These are phyloP conservation scores for Nigrograna mackinnonii DNA, from an alignment of 2,329 filamentous ascomycete species.

Conservation along the genomic window DNA sequence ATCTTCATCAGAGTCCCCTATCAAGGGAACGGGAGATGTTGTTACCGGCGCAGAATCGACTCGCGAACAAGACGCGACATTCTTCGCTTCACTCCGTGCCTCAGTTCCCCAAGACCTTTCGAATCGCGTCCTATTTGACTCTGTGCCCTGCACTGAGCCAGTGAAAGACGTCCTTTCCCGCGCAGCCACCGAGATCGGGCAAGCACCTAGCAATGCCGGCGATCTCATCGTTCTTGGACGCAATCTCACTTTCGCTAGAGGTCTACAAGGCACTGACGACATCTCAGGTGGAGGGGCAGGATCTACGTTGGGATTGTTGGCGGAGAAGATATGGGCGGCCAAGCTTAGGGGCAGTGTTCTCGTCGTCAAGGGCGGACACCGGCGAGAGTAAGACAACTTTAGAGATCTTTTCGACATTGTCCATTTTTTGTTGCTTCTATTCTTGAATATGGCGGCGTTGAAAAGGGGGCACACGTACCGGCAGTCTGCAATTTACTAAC, in stretches of 20 bases:
- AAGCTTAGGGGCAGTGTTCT: constrained; percentile 69
- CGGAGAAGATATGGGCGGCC: constrained; percentile 61
- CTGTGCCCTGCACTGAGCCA: constrained; percentile 35
- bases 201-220: constrained; percentile 66
- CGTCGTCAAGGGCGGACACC: constrained; percentile 65
- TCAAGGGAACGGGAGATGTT: constrained; percentile 17
- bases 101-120: constrained; percentile 57
- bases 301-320: constrained; percentile 62
- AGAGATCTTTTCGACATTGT: too few species aligned
- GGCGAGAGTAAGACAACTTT: too few species aligned
- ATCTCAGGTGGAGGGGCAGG: constrained; percentile 17
- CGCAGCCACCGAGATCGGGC: constrained; percentile 63
- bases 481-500: too few species aligned
- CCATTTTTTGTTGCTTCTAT: too few species aligned
- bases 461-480: too few species aligned
- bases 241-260: constrained; percentile 30
- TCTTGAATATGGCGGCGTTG: too few species aligned
- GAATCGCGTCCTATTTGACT: constrained; percentile 62
- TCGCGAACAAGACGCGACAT: constrained; percentile 52
- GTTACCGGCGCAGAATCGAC: constrained; percentile 9
- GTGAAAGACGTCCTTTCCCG: constrained; percentile 54
- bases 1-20: constrained; percentile 6
- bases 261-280: constrained; percentile 9
- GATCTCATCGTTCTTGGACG: constrained; percentile 72
- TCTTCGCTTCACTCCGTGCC: constrained; percentile 61